These are phyloP conservation scores for Isochrysis galbana DNA, from an alignment of 78 protist species.

Conservation along the genomic window DNA sequence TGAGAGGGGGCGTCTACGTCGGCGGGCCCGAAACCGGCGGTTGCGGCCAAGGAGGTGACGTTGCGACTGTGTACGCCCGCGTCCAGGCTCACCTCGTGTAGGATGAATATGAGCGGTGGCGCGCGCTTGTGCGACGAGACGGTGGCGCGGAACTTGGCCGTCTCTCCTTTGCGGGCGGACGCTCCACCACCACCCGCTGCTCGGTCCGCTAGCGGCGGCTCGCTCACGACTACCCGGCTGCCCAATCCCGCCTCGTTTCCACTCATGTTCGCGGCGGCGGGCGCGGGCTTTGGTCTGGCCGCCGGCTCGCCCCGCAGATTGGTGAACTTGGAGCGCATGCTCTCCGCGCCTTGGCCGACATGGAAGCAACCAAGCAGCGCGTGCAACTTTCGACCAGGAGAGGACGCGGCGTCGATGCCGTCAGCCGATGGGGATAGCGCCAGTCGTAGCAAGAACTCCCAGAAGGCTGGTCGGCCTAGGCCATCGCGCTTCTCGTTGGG, in stretches of 20 bases:
- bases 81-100: too few species aligned
- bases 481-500: neutral
- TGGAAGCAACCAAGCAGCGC: neutral
- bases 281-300: neutral
- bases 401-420: neutral
- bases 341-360: neutral
- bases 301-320: neutral
- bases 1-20: too few species aligned
- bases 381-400: neutral
- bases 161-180: too few species aligned
- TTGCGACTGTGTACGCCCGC: too few species aligned
- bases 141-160: neutral
- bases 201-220: neutral
- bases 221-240: neutral
- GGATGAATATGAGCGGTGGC: too few species aligned
- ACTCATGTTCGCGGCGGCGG: neutral
- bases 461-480: neutral
- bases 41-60: too few species aligned
- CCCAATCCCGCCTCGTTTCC: neutral
- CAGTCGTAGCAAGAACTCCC: neutral
- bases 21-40: too few species aligned
- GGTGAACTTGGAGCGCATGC: neutral
- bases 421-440: too few species aligned
- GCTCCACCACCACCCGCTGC: neutral
- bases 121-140: neutral